Conservation (phyloP, 768 basidiomycete species). For the Leccinum obscurum region DNA sequence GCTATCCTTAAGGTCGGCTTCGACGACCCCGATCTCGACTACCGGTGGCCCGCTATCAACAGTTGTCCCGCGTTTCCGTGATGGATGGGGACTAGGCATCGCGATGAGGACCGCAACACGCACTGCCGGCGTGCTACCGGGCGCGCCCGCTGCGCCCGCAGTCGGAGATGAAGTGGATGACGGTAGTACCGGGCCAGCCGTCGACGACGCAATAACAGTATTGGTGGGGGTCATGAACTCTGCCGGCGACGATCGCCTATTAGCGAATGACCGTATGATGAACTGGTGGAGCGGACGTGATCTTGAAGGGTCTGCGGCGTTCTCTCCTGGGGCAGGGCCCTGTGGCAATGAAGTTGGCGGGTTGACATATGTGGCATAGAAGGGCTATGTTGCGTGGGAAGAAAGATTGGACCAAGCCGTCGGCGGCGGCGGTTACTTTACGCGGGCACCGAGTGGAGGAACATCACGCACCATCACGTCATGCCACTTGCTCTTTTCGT, state of each 20-base stretch:
- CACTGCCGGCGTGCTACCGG: constrained; percentile 24
- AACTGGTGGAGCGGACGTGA: constrained; percentile 11
- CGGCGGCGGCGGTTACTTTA: not conserved
- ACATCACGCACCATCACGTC: constrained; percentile 27
- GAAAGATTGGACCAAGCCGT: not conserved
- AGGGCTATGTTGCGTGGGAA: constrained; percentile 19
- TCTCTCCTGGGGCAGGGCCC: not conserved
- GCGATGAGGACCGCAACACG: constrained; percentile 46
- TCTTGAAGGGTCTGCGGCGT: not conserved
- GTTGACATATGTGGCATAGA: constrained; percentile 23
- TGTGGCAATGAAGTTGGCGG: constrained; percentile 10
- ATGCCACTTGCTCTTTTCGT: constrained; percentile 29
- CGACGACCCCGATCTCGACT: constrained; percentile 35
- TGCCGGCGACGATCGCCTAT: constrained; percentile 15
- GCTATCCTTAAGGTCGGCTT: constrained; percentile 15
- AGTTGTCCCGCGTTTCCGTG: constrained; percentile 2
- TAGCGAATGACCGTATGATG: constrained; percentile 20
- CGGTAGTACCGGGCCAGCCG: not conserved
- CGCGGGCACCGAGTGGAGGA: not conserved
- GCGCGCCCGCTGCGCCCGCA: not conserved
- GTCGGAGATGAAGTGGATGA: constrained; percentile 13
- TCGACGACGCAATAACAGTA: constrained; percentile 2
- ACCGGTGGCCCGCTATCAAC: constrained; percentile 32
- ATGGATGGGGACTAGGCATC: constrained; percentile 34
- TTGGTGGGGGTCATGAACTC: not conserved